A percentile compares a stretch with the other conserved stretches of the same genome.
These are phyloP conservation scores for Mucor lusitanicus DNA, from an alignment of 371 early-diverging fungal genomes.

Conservation along the genomic window DNA sequence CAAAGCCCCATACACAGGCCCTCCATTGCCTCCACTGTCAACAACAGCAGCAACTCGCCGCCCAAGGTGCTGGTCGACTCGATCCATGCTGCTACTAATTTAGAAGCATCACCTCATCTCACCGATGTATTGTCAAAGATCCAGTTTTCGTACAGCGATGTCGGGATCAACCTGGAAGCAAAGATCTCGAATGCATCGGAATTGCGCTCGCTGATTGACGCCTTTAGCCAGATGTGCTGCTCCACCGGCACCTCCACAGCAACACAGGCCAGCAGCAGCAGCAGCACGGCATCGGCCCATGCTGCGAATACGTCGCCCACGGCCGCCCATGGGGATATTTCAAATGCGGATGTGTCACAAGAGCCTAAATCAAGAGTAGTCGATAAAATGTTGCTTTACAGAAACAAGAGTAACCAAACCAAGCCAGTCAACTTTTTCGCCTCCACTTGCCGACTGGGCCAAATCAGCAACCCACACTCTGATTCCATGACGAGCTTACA, in stretches of 20 bases:
- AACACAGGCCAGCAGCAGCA: not conserved
- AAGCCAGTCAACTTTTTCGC: constrained; percentile 39
- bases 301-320: not conserved
- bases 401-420: constrained; percentile 25
- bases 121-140: constrained; percentile 31
- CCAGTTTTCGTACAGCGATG: constrained; percentile 32
- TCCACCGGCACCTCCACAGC: not conserved
- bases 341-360: not conserved
- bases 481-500: constrained; percentile 12
- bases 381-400: constrained; percentile 22
- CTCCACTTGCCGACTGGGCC: constrained; percentile 20
- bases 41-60: not conserved
- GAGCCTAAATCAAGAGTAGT: not conserved
- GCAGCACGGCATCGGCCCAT: not conserved
- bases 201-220: constrained; percentile 34
- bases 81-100: not conserved
- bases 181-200: constrained; percentile 34
- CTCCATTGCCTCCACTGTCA: not conserved
- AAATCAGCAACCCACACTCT: constrained; percentile 29
- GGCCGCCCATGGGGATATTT: not conserved
- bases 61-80: not conserved
- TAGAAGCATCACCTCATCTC: not conserved
- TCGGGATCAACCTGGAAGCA: constrained; percentile 36
- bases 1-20: constrained; percentile 6
- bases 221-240: constrained; percentile 33